A percentile compares a stretch with the other conserved stretches of the same genome.
Conservation (phyloP, 2,329 filamentous ascomycete genomes). For the Colletotrichum sp. region DNA sequence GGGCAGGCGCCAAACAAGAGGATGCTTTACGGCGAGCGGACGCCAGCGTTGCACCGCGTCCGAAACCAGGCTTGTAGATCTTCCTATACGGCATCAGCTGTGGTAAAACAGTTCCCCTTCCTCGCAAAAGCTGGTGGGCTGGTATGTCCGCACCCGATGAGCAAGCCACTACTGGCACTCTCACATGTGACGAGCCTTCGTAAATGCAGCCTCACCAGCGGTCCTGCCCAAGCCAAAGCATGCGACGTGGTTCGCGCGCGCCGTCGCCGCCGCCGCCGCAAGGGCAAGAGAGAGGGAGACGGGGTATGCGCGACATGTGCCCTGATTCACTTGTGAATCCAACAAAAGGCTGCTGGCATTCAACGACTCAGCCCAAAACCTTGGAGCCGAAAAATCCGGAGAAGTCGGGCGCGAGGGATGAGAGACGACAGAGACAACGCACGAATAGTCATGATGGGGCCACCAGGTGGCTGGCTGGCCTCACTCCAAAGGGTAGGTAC, state of each 20-base stretch:
- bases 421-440: background rate
- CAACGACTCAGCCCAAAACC: constrained; percentile 10
- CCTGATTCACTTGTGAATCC: constrained; percentile 9
- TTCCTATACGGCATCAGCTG: constrained; percentile 1
- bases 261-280: background rate
- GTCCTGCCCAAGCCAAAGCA: background rate
- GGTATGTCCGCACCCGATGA: constrained; percentile 3
- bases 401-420: background rate
- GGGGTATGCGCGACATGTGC: constrained; percentile 4
- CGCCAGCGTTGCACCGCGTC: constrained; percentile 9
- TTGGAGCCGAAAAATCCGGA: background rate
- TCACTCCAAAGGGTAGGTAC: background rate
- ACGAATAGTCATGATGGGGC: background rate
- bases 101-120: background rate
- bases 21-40: background rate
- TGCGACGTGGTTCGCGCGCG: background rate
- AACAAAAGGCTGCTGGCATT: constrained; percentile 1
- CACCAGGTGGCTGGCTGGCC: background rate
- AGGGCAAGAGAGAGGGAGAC: background rate
- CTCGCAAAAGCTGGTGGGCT: background rate
- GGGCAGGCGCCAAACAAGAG: background rate
- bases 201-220: constrained; percentile 2
- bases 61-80: constrained; percentile 14
- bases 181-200: constrained; percentile 14
- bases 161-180: constrained; percentile 6